These are phyloP conservation scores for Allodekkera sacchari DNA, from an alignment of 805 yeast genomes.

Conservation along the genomic window DNA sequence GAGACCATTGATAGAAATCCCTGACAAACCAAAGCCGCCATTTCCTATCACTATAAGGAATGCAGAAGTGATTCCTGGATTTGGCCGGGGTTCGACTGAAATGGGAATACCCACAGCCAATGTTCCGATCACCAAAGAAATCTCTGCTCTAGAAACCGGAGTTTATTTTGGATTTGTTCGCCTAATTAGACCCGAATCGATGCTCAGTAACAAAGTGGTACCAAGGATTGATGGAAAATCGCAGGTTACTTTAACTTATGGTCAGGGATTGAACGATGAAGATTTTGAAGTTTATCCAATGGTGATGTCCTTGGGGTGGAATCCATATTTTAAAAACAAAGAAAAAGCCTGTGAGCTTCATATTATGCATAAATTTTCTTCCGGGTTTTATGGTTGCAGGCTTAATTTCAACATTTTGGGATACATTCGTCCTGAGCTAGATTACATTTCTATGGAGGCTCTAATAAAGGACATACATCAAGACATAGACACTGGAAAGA, in stretches of 20 bases:
- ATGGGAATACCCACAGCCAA: constrained; percentile 96
- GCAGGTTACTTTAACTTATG: constrained; percentile 53
- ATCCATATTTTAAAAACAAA: constrained; percentile 79
- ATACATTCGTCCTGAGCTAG: constrained; percentile 82
- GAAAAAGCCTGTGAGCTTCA: constrained; percentile 84
- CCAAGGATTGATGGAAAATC: constrained; percentile 29
- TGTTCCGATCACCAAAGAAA: constrained; percentile 48
- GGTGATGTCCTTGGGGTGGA: constrained; percentile 95
- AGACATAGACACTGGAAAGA: constrained; percentile 65
- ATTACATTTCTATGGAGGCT: constrained; percentile 76
- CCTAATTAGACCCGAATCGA: constrained; percentile 3
- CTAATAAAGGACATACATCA: constrained; percentile 73
- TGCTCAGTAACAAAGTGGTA: constrained; percentile 1
- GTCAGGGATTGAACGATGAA: constrained; percentile 38
- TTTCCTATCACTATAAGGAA: constrained; percentile 39
- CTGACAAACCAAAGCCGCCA: constrained; percentile 34
- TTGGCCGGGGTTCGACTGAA: constrained; percentile 92
- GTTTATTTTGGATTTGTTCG: constrained; percentile 75
- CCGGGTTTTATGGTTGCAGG: constrained; percentile 74
- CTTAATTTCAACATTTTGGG: constrained; percentile 71
- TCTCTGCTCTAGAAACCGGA: constrained; percentile 53
- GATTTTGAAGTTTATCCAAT: constrained; percentile 56
- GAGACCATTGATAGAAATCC: constrained; percentile 33
- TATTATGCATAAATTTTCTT: constrained; percentile 61
- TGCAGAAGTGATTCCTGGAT: constrained; percentile 63